Evolutionary conservation across 768 basidiomycete genomes (phyloP).

Genomic region (Sporobolomyces pararoseus): DNA sequence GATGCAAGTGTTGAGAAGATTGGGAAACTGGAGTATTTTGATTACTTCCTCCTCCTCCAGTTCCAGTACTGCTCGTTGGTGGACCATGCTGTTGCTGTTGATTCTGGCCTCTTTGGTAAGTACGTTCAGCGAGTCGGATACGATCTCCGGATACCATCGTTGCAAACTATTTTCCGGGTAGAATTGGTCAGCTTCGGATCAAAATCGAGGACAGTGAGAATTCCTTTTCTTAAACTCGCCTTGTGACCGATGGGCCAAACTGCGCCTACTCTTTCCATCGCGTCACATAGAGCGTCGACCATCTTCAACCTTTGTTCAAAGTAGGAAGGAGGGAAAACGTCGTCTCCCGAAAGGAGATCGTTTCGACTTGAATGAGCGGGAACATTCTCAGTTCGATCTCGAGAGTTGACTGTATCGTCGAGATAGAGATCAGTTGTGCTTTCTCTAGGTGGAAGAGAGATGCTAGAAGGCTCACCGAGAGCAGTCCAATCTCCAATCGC

Average conservation of each 20-base stretch:
- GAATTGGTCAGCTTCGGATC: neutral
- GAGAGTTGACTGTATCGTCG: slow-evolving; percentile 4
- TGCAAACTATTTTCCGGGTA: slow-evolving; percentile 13
- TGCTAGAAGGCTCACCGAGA: slow-evolving; percentile 10
- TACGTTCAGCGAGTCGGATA: slow-evolving; percentile 7
- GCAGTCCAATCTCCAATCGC: slow-evolving; percentile 37
- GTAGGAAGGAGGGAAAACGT: slow-evolving; percentile 28
- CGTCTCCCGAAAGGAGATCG: slow-evolving; percentile 32
- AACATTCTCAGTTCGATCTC: slow-evolving; percentile 34
- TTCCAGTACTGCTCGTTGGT: neutral
- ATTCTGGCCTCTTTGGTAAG: slow-evolving; percentile 7
- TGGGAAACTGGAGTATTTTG: slow-evolving; percentile 1
- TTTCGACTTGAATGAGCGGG: neutral
- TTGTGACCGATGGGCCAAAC: slow-evolving; percentile 33
- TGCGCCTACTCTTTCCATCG: slow-evolving; percentile 27
- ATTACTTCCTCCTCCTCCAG: slow-evolving; percentile 1
- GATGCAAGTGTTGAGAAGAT: slow-evolving; percentile 5
- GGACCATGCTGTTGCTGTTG: neutral
- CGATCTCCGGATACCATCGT: slow-evolving; percentile 29
- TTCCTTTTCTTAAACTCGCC: slow-evolving; percentile 7
- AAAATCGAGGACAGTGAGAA: neutral
- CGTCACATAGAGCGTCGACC: slow-evolving; percentile 31
- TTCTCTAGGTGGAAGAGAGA: neutral
- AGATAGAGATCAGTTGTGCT: neutral
- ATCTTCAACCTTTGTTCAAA: slow-evolving; percentile 22